Percentiles rank a stretch among this genome's conserved stretches.
phyloP scores from a whole-genome alignment of 2,329 filamentous ascomycete species.

The Orbilia quercus region DNA sequence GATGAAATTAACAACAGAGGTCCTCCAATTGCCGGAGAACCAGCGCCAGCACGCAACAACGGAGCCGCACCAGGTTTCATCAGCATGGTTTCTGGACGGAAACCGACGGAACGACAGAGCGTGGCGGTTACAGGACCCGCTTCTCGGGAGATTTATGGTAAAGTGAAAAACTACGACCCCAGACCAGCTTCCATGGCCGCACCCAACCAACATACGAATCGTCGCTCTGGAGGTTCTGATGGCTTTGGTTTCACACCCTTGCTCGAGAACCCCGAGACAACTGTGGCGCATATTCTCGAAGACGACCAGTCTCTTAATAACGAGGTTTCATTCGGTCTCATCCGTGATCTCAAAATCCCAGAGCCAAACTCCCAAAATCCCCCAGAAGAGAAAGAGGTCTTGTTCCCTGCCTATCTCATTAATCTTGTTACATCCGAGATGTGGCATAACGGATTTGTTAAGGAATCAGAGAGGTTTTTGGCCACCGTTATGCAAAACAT shows the following conservation, averaged over 20 bases:
- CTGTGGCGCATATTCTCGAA: constrained; percentile 90
- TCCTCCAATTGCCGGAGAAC: constrained; percentile 75
- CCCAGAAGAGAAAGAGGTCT: constrained; percentile 96
- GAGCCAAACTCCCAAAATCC: constrained; percentile 85
- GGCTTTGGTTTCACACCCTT: constrained; percentile 82
- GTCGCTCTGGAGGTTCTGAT: constrained; percentile 52
- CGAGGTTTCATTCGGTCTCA: constrained; percentile 94
- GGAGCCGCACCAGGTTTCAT: constrained; percentile 77
- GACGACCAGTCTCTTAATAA: constrained; percentile 97
- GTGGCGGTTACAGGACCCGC: constrained; percentile 67
- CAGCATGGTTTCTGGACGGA: constrained; percentile 96
- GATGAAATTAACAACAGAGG: constrained; percentile 74
- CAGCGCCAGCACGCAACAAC: constrained; percentile 69
- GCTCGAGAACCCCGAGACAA: constrained; percentile 90
- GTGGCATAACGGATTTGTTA: constrained; percentile 99
- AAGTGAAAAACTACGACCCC: constrained; percentile 86
- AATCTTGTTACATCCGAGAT: constrained; percentile 99
- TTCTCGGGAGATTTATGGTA: constrained; percentile 61
- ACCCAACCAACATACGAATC: constrained; percentile 71
- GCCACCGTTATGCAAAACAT: constrained; percentile 99
- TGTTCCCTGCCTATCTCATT: constrained; percentile 98
- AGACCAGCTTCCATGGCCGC: constrained; percentile 96
- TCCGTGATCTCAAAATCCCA: constrained; percentile 96
- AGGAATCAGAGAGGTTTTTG: constrained; percentile 97
- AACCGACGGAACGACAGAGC: constrained; percentile 86